Base-by-base conservation (phyloP, 352 stramenopile species). In the Pythium vanterpoolii region DNA sequence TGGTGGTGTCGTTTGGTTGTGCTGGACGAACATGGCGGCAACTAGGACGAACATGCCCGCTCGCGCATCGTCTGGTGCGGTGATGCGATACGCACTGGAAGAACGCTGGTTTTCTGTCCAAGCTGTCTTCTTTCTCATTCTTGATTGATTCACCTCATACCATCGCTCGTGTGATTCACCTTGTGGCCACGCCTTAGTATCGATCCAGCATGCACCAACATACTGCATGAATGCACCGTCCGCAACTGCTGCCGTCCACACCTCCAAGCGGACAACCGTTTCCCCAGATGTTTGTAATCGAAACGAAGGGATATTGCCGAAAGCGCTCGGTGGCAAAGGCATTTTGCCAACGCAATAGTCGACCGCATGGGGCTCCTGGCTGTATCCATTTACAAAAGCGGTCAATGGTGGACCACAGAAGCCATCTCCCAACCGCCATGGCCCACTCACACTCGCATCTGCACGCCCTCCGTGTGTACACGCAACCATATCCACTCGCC, bases 181-280 rank as follows among this genome's bases (percentile, higher is more conserved):
- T 19, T 62, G 14, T n/a, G 48, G 27, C 72, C 69, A 77, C 28
- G 56, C 24, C 7, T 5, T 13, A 39, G 68, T 27, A n/a, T 76
- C 60, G 34, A 80, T 45, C 27, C 14, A 54, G 34, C 54, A 67
- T 16, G 21, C 34, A 2, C 23, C 60, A 21, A 69, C 30, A 62
- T 72, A 74, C 39, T 77, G 67, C 27, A 81, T 50, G 9, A 73
- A 66, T 5, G 28, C 11, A 8, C 16, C 53, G 23, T 64, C 65
- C 21, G 1, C 19, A 26, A 21, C 28, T 24, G 30, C 30, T 14
- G 53, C 14, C 7, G 24, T 24, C 55, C 55, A 62, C 33, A 62
- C 4, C 24, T 55, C 55, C 27, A 62, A 13, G 19, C 52, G 18
- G 4, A 49, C n/a, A 33, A 13, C 0, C 9, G 8, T 7, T 5